These are phyloP conservation scores for Mimosa pudica DNA, from an alignment of 306 rosid genomes.

Conservation along the genomic window DNA sequence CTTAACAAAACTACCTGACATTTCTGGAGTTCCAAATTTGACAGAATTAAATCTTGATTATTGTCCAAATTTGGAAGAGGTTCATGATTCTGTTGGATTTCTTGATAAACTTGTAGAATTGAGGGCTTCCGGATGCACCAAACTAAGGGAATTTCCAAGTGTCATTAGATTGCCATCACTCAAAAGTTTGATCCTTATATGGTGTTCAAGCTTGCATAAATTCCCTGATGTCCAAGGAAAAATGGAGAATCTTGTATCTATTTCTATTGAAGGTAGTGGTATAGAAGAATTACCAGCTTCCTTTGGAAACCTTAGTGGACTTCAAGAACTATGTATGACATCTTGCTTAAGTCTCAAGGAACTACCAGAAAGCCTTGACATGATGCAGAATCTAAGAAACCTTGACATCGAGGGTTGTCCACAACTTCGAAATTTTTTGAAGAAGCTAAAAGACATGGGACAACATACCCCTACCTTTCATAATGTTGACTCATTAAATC, in stretches of 20 bases:
- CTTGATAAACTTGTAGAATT: constrained; percentile 29
- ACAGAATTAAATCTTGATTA: constrained; percentile 32
- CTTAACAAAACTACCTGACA: constrained; percentile 39
- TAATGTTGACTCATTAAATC: constrained; percentile 39
- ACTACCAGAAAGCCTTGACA: constrained; percentile 35
- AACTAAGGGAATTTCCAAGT: constrained; percentile 32
- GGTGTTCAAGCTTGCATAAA: constrained; percentile 43
- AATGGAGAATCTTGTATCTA: constrained; percentile 44
- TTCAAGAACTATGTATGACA: constrained; percentile 42
- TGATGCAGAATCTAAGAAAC: constrained; percentile 42
- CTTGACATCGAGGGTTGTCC: constrained; percentile 50
- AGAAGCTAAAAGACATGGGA: constrained; percentile 33
- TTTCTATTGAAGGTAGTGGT: constrained; percentile 42
- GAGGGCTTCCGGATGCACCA: constrained; percentile 37
- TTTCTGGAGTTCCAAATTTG: constrained; percentile 41
- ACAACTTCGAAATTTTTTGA: constrained; percentile 30
- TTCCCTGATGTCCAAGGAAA: constrained; percentile 44
- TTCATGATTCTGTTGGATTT: constrained; percentile 31
- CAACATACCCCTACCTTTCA: constrained; percentile 16
- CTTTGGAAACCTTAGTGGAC: constrained; percentile 44
- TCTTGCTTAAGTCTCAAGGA: constrained; percentile 49
- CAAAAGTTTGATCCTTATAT: constrained; percentile 38
- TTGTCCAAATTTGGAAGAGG: constrained; percentile 27
- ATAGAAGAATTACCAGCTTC: constrained; percentile 47
- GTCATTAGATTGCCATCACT: constrained; percentile 38